Base-by-base conservation (phyloP, 495 filamentous ascomycete species). In the Neurospora cerealis region DNA sequence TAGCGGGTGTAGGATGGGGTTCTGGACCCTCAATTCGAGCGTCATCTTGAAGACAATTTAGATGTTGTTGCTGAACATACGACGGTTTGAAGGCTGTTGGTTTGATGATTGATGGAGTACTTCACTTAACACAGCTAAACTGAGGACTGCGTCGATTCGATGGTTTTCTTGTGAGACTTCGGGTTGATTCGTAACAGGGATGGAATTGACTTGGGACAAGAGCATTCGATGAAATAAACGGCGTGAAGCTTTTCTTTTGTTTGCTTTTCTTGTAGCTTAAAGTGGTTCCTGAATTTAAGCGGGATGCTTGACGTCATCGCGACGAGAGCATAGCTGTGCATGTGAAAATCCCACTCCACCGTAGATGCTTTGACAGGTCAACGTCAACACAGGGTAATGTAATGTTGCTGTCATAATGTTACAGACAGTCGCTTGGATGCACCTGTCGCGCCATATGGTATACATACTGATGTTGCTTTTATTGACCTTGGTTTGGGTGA, bases 1-100 rank as follows among this genome's bases (percentile, higher is more conserved):
- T 42, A 93, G 72, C 2, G 85, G 85, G 71, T 87, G 83, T 28
- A 81, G 62, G 34, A 78, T 38, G 13, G 76, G 75, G 75, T 76
- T 77, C 60, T 74, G 70, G 1, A 37, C 28, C 42, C 44, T 34
- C 44, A 71, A 73, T 34, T 62, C 21, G 62, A 54, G 66, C 15
- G 44, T 15, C 74, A 75, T 75, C 6, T 17, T 71, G 11, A 41
- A 6, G 37, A 40, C 36, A 5, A 17, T n/a, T 37, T n/a, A 38
- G 17, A 70, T 28, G 48, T 32, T 8, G 54, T 60, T 32, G 24
- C 11, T 60, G 24, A 60, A 17, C 5, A 60, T 60, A 2, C 24
- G 48, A 15, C 24, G 21, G 13, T 6, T 28, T 21, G 48, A 28
- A 60, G 48, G 44, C 46, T 48, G 9, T 24, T 24, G n/a, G 11